A percentile compares a stretch with the other conserved stretches of the same genome.
Conservation (phyloP, 2,329 filamentous ascomycete species). For the Trichoderma koningii region DNA sequence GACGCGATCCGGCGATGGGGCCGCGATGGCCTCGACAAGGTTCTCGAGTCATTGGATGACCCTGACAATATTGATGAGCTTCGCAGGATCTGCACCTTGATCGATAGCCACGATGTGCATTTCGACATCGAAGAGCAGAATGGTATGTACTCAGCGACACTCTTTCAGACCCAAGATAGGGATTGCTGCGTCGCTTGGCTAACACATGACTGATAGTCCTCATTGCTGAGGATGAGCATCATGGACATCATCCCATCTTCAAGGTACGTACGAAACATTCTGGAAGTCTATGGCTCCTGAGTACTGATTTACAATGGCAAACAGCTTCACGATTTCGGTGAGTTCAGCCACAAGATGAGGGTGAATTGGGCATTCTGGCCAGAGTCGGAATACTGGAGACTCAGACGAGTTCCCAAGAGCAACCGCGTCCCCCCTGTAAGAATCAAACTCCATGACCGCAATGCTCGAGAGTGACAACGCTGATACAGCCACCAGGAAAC, state of each 20-base stretch:
- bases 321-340: conserved; percentile 37
- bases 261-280: conserved; percentile 29
- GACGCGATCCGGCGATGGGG: background rate
- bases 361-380: conserved; percentile 25
- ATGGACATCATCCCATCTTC: conserved; percentile 33
- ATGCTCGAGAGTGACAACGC: background rate
- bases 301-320: background rate
- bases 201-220: conserved; percentile 32
- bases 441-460: background rate
- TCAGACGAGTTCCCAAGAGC: conserved; percentile 31
- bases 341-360: conserved; percentile 33
- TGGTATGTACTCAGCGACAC: conserved; percentile 29
- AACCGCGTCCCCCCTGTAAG: conserved; percentile 34
- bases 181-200: conserved; percentile 1
- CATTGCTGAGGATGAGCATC: conserved; percentile 25
- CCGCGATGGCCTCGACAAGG: conserved; percentile 13
- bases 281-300: background rate
- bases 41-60: conserved; percentile 15
- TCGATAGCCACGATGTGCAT: conserved; percentile 36
- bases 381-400: conserved; percentile 29
- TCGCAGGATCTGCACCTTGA: conserved; percentile 10
- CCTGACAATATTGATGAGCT: background rate
- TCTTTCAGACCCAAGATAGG: too few species aligned
- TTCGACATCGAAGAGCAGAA: conserved; percentile 38
- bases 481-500: conserved; percentile 32